Base-by-base conservation (phyloP, 108 stramenopile genomes). In the Nitzschia palea region DNA sequence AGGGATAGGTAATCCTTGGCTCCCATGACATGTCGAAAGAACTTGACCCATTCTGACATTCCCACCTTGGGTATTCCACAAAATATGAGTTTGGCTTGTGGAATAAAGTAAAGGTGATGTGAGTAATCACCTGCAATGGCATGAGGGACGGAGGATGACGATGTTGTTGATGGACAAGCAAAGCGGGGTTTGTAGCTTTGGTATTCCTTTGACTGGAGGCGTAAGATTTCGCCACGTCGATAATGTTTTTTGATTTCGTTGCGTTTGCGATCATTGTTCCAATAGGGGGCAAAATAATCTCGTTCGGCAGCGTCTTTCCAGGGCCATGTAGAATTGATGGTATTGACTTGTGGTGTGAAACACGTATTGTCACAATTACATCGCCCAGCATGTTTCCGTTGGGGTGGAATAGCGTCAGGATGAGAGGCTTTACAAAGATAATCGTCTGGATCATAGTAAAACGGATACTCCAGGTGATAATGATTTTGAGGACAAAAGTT, bases 41-140 rank as follows among this genome's bases (percentile, higher is more conserved):
- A 78, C 44, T 78, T 71, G 55, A 78, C 53, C 83, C 83, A 84
- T 51, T 74, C 67, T 0, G 83, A 80, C n/a, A 84, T 65, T 36
- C 62, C 69, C 44, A 62, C 76, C 37, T 83, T 83, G 27, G 82
- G 79, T 1, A 83, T 80, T 5, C 79, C 82, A 67, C 82, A 83
- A 61, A 83, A 78, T 27, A 72, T 72, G 23, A 83, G 71, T 50
- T 77, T 83, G 20, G 55, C 79, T 31, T 45, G 20, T 33, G 81
- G 81, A 37, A 82, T 74, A 40, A 78, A 48, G 31, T 61, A 52
- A 10, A 78, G 44, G 57, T 77, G 56, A 34, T 80, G 79, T 20
- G 35, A 65, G 36, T 29, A 62, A 17, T 10, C 33, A 3, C 52
- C 40, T 17, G 17, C 27, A 23, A 47, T 37, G 0, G 61, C 36